Evolutionary conservation across 129 eudicot species (phyloP), one percentile per base, ranked within the genome.

Genomic region (Helichrysum umbraculigerum): DNA sequence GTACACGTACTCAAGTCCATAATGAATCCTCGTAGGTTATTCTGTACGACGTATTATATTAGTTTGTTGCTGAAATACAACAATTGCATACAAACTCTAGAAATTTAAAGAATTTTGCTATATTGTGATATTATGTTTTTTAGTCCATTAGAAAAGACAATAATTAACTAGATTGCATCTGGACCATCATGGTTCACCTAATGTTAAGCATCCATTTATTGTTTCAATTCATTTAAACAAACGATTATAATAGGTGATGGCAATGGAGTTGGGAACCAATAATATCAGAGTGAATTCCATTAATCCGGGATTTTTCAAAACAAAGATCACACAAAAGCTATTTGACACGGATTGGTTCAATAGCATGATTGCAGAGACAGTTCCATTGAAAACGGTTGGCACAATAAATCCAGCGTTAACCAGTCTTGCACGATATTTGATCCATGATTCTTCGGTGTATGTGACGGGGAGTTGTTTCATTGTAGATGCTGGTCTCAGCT

Each of bases 241-340:
- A 32, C 4, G 0, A 25, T 25, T 25, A 25, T 25, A 0, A 25
- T 25, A 85, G 88, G 79, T 86, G 39, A 86, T 79, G 89, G 89
- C 90, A 22, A 37, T 86, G 57, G 90, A 86, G 47, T 78, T 86
- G 29, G 90, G 87, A 42, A 20, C 21, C 20, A 25, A 72, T 70
- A 86, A 83, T 21, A 86, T 86, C 42, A 80, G 85, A 73, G 90
- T 86, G 52, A 86, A 86, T 60, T 81, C 85, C 72, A 86, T 86
- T 61, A 76, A 68, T 19, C 90, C 85, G 0, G 90, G 85, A 15
- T 66, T 86, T 28, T 86, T 86, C 39, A 78, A 67, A 73, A 83
- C 85, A 0, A 87, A 83, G 47, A 83, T 83, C 37, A 86, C 90
- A 9, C 74, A 65, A 17, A 82, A 75, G 29, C 72, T 86, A 12